A percentile compares a stretch with the other conserved stretches of the same genome.
Conservation (phyloP, 129 eudicot genomes). For the Lactuca saligna region DNA sequence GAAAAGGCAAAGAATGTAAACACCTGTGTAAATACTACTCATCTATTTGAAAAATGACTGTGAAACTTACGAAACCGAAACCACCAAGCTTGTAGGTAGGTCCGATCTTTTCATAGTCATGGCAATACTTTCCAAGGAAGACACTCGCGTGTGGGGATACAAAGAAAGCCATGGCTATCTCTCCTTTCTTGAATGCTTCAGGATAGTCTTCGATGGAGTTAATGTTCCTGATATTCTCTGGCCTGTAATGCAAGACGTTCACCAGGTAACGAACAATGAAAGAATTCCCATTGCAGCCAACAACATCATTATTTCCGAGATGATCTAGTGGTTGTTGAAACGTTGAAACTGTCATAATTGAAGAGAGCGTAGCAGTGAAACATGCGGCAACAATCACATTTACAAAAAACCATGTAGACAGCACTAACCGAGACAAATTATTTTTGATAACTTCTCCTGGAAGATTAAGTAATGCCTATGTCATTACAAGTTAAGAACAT, state of each 20-base stretch:
- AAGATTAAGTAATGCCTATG: not conserved
- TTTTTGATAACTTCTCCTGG: conserved; percentile 57
- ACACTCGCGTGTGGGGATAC: conserved; percentile 58
- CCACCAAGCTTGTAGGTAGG: conserved; percentile 51
- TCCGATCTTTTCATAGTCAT: conserved; percentile 42
- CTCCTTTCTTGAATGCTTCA: conserved; percentile 41
- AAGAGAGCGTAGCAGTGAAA: conserved; percentile 56
- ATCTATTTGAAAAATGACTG: not conserved
- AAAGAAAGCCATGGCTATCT: conserved; percentile 59
- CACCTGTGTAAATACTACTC: not conserved
- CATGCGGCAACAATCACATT: conserved; percentile 47
- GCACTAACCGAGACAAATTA: conserved; percentile 50
- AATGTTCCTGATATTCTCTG: conserved; percentile 35
- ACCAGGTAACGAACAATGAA: conserved; percentile 43
- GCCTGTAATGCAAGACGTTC: conserved; percentile 41
- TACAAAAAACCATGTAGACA: conserved; percentile 54
- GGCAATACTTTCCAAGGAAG: conserved; percentile 55
- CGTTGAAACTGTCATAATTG: conserved; percentile 48
- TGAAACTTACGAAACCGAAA: conserved; percentile 52
- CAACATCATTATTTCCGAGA: conserved; percentile 33
- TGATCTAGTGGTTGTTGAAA: conserved; percentile 35
- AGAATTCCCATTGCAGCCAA: conserved; percentile 64
- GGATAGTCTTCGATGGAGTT: conserved; percentile 46
- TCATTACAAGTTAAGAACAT: not conserved
- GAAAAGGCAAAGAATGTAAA: not conserved